Evolutionary conservation across 352 stramenopile species (phyloP).

Genomic region (Plasmopara halstedii): DNA sequence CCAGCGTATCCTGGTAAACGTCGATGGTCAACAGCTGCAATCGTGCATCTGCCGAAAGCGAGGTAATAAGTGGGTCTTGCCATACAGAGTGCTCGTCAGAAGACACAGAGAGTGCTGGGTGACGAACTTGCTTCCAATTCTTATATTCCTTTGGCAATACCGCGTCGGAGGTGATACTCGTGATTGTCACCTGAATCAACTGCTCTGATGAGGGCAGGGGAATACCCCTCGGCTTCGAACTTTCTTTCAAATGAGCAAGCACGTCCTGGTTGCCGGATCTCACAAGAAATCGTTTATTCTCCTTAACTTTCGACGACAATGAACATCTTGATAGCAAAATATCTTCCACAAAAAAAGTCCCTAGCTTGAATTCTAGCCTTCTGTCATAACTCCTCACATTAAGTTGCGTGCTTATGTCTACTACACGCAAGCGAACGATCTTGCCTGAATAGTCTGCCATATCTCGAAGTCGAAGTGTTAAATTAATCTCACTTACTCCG

Average conservation of each 20-base stretch:
- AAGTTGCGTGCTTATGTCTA: conserved; percentile 56
- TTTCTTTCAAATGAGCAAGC: conserved; percentile 15
- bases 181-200: conserved; percentile 65
- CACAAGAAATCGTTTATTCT: conserved; percentile 51
- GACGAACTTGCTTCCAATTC: conserved; percentile 38
- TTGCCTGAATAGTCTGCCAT: conserved; percentile 31
- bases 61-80: conserved; percentile 64
- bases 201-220: conserved; percentile 27
- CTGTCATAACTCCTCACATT: conserved; percentile 62
- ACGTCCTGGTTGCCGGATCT: conserved; percentile 45
- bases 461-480: conserved; percentile 52
- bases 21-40: conserved; percentile 68
- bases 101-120: conserved; percentile 25
- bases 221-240: conserved; percentile 1
- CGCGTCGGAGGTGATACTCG: conserved; percentile 55
- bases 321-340: conserved; percentile 31
- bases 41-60: conserved; percentile 60
- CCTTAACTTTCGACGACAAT: conserved; percentile 14
- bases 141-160: conserved; percentile 47
- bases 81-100: conserved; percentile 43
- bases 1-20: conserved; percentile 68
- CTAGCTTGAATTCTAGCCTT: conserved; percentile 59
- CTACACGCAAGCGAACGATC: conserved; percentile 41
- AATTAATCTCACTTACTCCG: conserved; percentile 37
- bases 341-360: conserved; percentile 69